These are phyloP conservation scores for Tricholoma saponaceum DNA, from an alignment of 768 basidiomycete genomes.

Conservation along the genomic window DNA sequence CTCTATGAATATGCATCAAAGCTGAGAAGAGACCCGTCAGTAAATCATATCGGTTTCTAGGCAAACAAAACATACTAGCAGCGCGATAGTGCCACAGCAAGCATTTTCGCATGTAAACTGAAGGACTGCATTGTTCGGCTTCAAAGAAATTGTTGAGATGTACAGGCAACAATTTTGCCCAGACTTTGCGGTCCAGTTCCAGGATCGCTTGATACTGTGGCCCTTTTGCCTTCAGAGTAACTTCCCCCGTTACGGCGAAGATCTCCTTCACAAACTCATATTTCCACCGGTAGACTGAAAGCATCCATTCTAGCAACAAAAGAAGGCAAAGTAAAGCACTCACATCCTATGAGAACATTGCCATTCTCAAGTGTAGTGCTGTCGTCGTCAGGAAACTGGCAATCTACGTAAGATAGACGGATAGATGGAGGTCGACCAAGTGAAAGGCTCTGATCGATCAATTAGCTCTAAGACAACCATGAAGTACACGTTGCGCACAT, in stretches of 20 bases:
- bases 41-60: background rate
- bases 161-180: conserved; percentile 56
- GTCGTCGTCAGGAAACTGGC: too few species aligned
- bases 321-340: conserved; percentile 13
- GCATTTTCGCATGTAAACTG: conserved; percentile 48
- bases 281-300: conserved; percentile 54
- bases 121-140: conserved; percentile 46
- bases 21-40: conserved; percentile 22
- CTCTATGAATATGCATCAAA: conserved; percentile 62
- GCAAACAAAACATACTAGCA: conserved; percentile 33
- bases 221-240: conserved; percentile 53
- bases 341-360: conserved; percentile 22
- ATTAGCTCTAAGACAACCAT: conserved; percentile 2
- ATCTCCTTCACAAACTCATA: conserved; percentile 53
- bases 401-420: too few species aligned
- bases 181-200: conserved; percentile 63
- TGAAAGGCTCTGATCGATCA: conserved; percentile 42
- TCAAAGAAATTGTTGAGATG: conserved; percentile 47
- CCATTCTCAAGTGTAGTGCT: too few species aligned
- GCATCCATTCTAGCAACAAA: background rate
- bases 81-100: conserved; percentile 52
- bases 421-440: too few species aligned
- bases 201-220: conserved; percentile 62
- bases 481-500: conserved; percentile 23
- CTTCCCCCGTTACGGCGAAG: conserved; percentile 48